Evolutionary conservation across 75 land plant genomes (phyloP).

Genomic region (Chamaecyparis obtusa): DNA sequence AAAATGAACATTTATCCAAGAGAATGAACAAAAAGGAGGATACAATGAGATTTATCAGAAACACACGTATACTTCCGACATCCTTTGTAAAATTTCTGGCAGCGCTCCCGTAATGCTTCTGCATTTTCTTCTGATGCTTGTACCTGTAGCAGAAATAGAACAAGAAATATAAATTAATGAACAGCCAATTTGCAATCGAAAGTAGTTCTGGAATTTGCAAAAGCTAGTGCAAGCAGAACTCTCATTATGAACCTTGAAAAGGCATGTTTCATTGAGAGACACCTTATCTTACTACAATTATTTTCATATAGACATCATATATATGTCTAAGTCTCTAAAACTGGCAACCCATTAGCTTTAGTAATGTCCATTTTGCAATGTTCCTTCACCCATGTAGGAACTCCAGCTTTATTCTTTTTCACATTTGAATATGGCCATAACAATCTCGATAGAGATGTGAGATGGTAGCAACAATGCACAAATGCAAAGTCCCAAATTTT

Average conservation of each 20-base stretch:
- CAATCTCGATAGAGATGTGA: not conserved
- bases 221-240: conserved; percentile 2
- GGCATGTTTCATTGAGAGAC: not conserved
- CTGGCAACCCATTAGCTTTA: conserved; percentile 4
- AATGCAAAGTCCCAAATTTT: not conserved
- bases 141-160: conserved; percentile 41
- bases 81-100: conserved; percentile 83
- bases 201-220: not conserved
- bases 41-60: not conserved
- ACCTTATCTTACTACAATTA: not conserved
- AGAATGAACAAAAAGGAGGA: not conserved
- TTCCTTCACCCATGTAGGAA: not conserved
- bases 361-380: not conserved
- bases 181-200: not conserved
- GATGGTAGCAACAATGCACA: not conserved
- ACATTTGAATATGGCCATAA: not conserved
- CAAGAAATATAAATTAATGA: not conserved
- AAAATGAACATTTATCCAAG: not conserved
- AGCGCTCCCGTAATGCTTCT: conserved; percentile 87
- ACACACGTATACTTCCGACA: conserved; percentile 88
- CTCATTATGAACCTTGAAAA: not conserved
- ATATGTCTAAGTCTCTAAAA: not conserved
- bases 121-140: conserved; percentile 67
- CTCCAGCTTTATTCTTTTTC: not conserved
- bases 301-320: not conserved